Evolutionary conservation across 371 early-diverging fungal genomes (phyloP).

Genomic region (Circinella umbellata): DNA sequence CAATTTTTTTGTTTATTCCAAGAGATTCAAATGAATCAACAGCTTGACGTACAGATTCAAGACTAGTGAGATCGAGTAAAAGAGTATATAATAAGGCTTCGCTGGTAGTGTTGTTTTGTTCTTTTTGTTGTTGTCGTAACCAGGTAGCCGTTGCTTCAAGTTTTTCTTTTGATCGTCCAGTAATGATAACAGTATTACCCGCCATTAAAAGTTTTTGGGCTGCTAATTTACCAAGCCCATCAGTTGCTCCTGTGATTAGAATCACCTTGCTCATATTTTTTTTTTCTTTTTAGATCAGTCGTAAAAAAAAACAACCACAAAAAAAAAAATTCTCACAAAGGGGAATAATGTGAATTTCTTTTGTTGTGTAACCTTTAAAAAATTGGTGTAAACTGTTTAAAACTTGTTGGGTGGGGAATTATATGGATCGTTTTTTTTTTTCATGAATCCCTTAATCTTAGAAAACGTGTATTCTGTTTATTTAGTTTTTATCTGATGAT

Average conservation of each 20-base stretch:
- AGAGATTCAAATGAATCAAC: conserved; percentile 22
- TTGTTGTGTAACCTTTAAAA: no score
- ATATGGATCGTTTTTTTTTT: no score
- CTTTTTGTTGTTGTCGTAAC: neutral
- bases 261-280: conserved; percentile 19
- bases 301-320: neutral
- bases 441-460: no score
- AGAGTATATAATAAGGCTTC: conserved; percentile 17
- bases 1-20: conserved; percentile 10
- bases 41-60: conserved; percentile 30
- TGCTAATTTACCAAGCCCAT: conserved; percentile 37
- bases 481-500: no score
- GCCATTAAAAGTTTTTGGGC: conserved; percentile 31
- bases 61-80: conserved; percentile 30
- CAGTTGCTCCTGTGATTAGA: conserved; percentile 48
- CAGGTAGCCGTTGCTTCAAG: conserved; percentile 6
- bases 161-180: conserved; percentile 32
- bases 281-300: no score
- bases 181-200: conserved; percentile 43
- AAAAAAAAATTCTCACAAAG: neutral
- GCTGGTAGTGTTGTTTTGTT: neutral
- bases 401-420: no score
- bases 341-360: no score
- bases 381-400: no score
- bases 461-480: no score